phyloP scores from a whole-genome alignment of 768 basidiomycete genomes.

The Auriscalpium orientale region DNA sequence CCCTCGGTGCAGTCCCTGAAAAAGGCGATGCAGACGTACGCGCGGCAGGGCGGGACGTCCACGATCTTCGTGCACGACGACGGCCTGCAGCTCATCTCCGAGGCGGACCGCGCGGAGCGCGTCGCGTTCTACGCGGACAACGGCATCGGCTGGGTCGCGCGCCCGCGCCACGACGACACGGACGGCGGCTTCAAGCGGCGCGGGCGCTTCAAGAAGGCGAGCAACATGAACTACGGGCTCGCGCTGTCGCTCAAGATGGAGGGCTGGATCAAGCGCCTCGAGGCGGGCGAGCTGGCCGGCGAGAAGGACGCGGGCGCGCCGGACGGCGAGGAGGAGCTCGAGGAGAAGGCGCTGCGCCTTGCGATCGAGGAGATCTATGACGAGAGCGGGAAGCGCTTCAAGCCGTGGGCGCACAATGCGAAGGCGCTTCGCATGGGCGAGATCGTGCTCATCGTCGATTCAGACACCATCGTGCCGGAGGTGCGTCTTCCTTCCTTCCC shows the following conservation, averaged over 20 bases:
- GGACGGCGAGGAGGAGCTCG: slow-evolving; percentile 44
- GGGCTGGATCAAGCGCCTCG: slow-evolving; percentile 40
- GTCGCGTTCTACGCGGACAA: slow-evolving; percentile 69
- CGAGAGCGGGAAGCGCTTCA: slow-evolving; percentile 50
- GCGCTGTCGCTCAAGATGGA: slow-evolving; percentile 58
- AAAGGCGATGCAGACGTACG: slow-evolving; percentile 87
- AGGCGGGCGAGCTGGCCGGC: slow-evolving; percentile 29
- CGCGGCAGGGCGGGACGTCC: slow-evolving; percentile 81
- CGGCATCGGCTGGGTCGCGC: slow-evolving; percentile 78
- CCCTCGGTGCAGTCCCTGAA: slow-evolving; percentile 74
- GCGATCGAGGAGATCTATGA: slow-evolving; percentile 69
- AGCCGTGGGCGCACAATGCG: slow-evolving; percentile 73
- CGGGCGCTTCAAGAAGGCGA: slow-evolving; percentile 90
- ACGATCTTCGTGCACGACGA: slow-evolving; percentile 80
- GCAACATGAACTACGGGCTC: slow-evolving; percentile 85
- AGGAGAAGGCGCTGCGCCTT: slow-evolving; percentile 64
- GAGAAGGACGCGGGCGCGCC: slow-evolving; percentile 28
- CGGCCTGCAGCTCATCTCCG: slow-evolving; percentile 61
- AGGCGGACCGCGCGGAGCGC: slow-evolving; percentile 57
- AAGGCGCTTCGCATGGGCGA: slow-evolving; percentile 71
- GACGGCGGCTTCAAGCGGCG: slow-evolving; percentile 71
- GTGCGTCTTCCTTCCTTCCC: slow-evolving; percentile 21
- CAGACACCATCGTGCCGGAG: slow-evolving; percentile 74
- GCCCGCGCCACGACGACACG: slow-evolving; percentile 57
- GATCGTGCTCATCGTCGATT: slow-evolving; percentile 75